Percentiles rank a stretch among this genome's conserved stretches.
phyloP scores from a whole-genome alignment of 177 flowering plant genomes.

The Tripterygium wilfordii region DNA sequence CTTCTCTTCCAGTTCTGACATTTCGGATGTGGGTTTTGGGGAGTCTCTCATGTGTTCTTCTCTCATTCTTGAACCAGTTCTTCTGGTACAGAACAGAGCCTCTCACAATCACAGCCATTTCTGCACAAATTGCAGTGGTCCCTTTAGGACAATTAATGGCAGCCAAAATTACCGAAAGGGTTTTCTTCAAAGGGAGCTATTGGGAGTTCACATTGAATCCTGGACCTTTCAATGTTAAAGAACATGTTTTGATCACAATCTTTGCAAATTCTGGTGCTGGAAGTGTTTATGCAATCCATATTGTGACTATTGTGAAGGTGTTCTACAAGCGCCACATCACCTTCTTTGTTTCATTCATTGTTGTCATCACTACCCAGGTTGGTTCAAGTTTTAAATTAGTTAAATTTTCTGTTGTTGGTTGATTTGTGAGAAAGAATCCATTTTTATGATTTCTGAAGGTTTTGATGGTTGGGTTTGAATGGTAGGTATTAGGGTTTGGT shows the following conservation, averaged over 20 bases:
- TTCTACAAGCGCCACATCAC: slow-evolving; percentile 54
- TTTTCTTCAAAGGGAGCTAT: slow-evolving; percentile 44
- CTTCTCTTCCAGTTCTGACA: slow-evolving; percentile 65
- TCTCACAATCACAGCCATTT: slow-evolving; percentile 61
- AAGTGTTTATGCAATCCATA: slow-evolving; percentile 68
- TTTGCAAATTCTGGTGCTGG: slow-evolving; percentile 77
- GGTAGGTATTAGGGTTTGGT: slow-evolving; percentile 77
- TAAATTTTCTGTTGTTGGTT: neutral
- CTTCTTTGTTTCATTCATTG: slow-evolving; percentile 59
- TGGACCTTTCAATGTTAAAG: slow-evolving; percentile 66
- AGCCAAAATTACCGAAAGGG: slow-evolving; percentile 34
- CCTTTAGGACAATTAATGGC: slow-evolving; percentile 87
- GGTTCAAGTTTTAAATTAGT: neutral
- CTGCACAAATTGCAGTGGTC: slow-evolving; percentile 86
- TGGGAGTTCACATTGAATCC: slow-evolving; percentile 69
- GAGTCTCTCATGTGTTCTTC: slow-evolving; percentile 50
- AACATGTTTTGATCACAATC: slow-evolving; percentile 68
- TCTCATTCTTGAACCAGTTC: slow-evolving; percentile 87
- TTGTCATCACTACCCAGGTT: slow-evolving; percentile 74
- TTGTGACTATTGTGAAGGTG: slow-evolving; percentile 62
- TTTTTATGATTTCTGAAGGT: neutral
- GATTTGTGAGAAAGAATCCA: neutral
- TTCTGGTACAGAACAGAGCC: slow-evolving; percentile 91
- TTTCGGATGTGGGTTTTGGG: slow-evolving; percentile 91
- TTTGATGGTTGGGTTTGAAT: slow-evolving; percentile 14